Conservation (phyloP, 108 stramenopile genomes). For the Nitzschia sp. region DNA sequence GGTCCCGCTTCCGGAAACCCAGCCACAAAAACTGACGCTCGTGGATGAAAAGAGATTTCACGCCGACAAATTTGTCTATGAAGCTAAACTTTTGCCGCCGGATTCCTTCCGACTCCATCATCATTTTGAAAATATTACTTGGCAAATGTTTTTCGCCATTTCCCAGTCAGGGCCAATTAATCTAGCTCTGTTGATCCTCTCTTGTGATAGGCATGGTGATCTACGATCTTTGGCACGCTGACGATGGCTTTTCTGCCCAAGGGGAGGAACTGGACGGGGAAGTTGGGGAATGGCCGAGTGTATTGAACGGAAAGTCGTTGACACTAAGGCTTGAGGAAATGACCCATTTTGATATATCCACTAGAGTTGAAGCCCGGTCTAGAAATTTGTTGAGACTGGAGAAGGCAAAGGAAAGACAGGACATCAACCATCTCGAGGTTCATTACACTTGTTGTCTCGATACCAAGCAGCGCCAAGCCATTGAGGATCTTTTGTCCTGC, state of each 20-base stretch:
- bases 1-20: too few relatives aligned
- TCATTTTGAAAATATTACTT: too few relatives aligned
- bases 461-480: not conserved
- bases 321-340: constrained; percentile 24
- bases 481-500: constrained; percentile 9
- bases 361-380: not conserved
- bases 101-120: too few relatives aligned
- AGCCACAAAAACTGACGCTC: too few relatives aligned
- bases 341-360: constrained; percentile 18
- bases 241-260: constrained; percentile 4
- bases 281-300: constrained; percentile 12
- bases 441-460: constrained; percentile 27
- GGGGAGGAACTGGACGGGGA: constrained; percentile 17
- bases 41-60: too few relatives aligned
- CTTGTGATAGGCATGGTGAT: constrained; percentile 22
- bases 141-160: too few relatives aligned
- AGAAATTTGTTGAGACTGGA: constrained; percentile 14
- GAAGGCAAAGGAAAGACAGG: constrained; percentile 7
- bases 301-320: not conserved
- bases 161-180: too few relatives aligned
- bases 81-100: too few relatives aligned
- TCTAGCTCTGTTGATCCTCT: too few relatives aligned
- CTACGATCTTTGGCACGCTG: constrained; percentile 17
- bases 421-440: constrained; percentile 15
- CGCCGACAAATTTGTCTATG: too few relatives aligned